Base-by-base conservation (phyloP, 345 rosid species). In the Mercurialis annua region DNA sequence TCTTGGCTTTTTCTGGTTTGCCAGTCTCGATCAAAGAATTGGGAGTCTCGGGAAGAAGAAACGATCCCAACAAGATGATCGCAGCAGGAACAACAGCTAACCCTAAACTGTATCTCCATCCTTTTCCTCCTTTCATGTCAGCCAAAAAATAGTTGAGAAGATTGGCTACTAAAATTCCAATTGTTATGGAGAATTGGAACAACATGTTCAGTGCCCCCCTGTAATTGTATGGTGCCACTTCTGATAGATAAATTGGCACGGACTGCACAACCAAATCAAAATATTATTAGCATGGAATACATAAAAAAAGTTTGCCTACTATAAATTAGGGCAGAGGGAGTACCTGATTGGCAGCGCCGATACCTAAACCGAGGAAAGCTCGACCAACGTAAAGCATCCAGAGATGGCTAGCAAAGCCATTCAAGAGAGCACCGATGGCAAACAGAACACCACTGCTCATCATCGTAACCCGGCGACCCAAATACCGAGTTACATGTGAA, bases 291-390 rank as follows among this genome's bases (percentile, higher is more conserved):
- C n/a, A n/a, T n/a, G n/a, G n/a, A n/a, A n/a, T n/a, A n/a, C n/a
- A n/a, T n/a, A n/a, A n/a, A n/a, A n/a, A n/a, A n/a, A n/a, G n/a
- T n/a, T n/a, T n/a, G n/a, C n/a, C n/a, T n/a, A n/a, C n/a, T n/a
- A n/a, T n/a, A n/a, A n/a, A n/a, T n/a, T n/a, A 34, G 4, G 40
- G 9, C 9, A 34, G 40, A 34, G n/a, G 9, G 40, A 3, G 29
- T 50, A 77, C 83, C 81, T 77, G 86, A 47, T 70, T 82, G 64
- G 65, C 73, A 7, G 75, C 74, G 9, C 81, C 83, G 43, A 74
- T 70, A n/a, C 81, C 83, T 12, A 55, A 49, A 40, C 85, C 85
- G 29, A 82, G 79, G 0, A 82, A 56, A 18, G 74, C 0, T 10
- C 81, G 64, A 1, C 83, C 86, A 2, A 77, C 49, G 31, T 71